Percentiles rank a stretch among this genome's conserved stretches.
Evolutionary conservation across 257 asterid genomes (phyloP).

Genomic region (Phtheirospermum japonicum): DNA sequence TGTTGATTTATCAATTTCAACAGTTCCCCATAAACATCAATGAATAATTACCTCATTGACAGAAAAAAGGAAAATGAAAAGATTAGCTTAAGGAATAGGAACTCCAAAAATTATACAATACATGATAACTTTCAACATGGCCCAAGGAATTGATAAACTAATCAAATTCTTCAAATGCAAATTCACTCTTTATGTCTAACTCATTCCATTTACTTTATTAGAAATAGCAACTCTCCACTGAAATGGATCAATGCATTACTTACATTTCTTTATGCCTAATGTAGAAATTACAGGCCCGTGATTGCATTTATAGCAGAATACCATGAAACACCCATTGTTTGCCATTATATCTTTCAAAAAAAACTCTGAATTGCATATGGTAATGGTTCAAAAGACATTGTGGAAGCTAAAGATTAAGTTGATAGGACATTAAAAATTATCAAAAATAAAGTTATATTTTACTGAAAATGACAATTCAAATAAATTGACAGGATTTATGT

Average conservation of each 20-base stretch:
- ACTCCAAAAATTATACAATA: no score
- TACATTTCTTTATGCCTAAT: not conserved
- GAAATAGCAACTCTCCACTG: no score
- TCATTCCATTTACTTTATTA: no score
- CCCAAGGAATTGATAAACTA: not conserved
- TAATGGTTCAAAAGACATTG: not conserved
- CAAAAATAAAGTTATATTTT: not conserved
- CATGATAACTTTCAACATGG: not conserved
- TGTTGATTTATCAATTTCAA: not conserved
- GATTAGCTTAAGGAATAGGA: not conserved
- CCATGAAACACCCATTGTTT: not conserved
- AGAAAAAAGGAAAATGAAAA: not conserved
- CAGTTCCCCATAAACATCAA: not conserved
- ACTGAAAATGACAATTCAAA: not conserved
- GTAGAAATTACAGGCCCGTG: not conserved
- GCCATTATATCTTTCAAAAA: not conserved
- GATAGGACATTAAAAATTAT: not conserved
- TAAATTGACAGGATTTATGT: not conserved
- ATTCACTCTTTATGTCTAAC: not conserved
- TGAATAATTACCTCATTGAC: not conserved
- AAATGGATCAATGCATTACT: not conserved
- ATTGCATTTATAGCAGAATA: not conserved
- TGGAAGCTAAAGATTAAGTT: not conserved
- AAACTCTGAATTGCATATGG: not conserved
- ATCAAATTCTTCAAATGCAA: not conserved